Conservation (phyloP, 495 filamentous ascomycete genomes). For the Penicillium subrubescens region DNA sequence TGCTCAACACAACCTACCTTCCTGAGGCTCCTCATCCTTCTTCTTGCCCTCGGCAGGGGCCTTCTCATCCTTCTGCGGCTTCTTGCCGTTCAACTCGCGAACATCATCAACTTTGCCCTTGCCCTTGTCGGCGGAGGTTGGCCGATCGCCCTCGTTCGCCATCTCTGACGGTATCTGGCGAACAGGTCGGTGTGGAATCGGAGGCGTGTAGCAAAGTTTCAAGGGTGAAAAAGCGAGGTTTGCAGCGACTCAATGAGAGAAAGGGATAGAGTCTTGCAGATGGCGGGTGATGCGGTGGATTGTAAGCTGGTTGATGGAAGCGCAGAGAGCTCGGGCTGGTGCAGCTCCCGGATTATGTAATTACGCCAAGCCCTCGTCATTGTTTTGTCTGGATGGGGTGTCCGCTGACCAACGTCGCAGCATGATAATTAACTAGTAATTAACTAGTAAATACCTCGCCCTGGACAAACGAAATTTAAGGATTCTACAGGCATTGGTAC, state of each 20-base stretch:
- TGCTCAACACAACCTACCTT: slow-evolving; percentile 47
- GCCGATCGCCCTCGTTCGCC: slow-evolving; percentile 89
- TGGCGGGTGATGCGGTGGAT: slow-evolving; percentile 35
- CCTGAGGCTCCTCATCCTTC: slow-evolving; percentile 64
- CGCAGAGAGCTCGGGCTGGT: slow-evolving; percentile 42
- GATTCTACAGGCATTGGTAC: neutral
- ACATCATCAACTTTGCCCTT: slow-evolving; percentile 83
- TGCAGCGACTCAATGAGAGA: slow-evolving; percentile 18
- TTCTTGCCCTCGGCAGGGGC: slow-evolving; percentile 71
- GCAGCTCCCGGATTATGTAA: slow-evolving; percentile 50
- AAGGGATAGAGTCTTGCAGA: slow-evolving; percentile 28
- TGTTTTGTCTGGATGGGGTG: slow-evolving; percentile 14
- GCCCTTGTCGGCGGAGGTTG: slow-evolving; percentile 86
- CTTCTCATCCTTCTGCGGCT: slow-evolving; percentile 69
- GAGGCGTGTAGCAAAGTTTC: slow-evolving; percentile 6
- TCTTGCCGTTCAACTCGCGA: slow-evolving; percentile 61
- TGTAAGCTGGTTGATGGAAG: slow-evolving; percentile 48
- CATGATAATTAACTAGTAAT: too few species aligned
- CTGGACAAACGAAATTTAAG: neutral
- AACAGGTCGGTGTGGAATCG: slow-evolving; percentile 27
- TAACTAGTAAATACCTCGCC: too few species aligned
- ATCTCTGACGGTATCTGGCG: slow-evolving; percentile 58
- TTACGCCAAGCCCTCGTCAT: slow-evolving; percentile 32
- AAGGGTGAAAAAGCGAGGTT: neutral
- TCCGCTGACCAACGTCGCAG: slow-evolving; percentile 2